phyloP scores from a whole-genome alignment of 2,329 filamentous ascomycete species.

The Chalara sp. region DNA sequence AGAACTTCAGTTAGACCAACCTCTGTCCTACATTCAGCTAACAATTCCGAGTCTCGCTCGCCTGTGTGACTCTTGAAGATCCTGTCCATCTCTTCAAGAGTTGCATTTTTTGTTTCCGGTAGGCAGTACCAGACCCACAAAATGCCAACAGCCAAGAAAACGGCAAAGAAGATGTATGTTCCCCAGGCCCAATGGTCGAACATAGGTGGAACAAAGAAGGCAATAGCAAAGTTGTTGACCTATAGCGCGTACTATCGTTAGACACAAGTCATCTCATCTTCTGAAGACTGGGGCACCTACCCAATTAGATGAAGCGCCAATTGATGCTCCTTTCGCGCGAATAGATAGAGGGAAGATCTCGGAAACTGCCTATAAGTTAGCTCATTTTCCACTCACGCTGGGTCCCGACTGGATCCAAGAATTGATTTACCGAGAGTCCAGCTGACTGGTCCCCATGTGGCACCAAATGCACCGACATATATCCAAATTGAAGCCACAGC shows the following conservation, averaged over 20 bases:
- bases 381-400: no score
- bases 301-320: conserved; percentile 38
- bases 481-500: conserved; percentile 30
- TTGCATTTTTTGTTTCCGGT: conserved; percentile 47
- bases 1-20: not conserved
- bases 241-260: no score
- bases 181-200: conserved; percentile 35
- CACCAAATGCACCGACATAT: conserved; percentile 23
- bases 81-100: conserved; percentile 46
- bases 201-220: conserved; percentile 38
- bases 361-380: conserved; percentile 11
- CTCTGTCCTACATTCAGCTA: not conserved
- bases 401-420: no score
- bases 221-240: conserved; percentile 39
- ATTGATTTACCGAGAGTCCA: conserved; percentile 21
- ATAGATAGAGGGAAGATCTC: conserved; percentile 32
- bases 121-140: conserved; percentile 42
- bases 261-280: no score
- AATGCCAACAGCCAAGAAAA: conserved; percentile 37
- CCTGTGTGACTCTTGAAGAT: conserved; percentile 36
- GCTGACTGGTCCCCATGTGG: conserved; percentile 26
- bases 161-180: conserved; percentile 49
- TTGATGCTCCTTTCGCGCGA: conserved; percentile 32
- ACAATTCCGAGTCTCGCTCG: not conserved
- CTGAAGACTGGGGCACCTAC: no score